phyloP scores from a whole-genome alignment of 768 basidiomycete genomes.

The Kwoniella sp. region DNA sequence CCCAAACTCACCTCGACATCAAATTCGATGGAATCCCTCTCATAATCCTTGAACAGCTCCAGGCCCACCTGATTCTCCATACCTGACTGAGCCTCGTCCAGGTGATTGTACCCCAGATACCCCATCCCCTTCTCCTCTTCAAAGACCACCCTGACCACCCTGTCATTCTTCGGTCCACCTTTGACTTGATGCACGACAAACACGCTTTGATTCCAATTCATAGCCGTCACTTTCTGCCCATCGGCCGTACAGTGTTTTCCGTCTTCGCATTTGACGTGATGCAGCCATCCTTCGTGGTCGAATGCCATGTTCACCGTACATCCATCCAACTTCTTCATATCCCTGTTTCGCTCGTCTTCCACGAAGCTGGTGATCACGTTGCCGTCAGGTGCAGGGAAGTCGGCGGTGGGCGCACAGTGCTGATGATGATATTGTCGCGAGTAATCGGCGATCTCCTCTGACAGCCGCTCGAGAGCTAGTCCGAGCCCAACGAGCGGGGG shows the following conservation, averaged over 20 bases:
- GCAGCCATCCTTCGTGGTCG: constrained; percentile 47
- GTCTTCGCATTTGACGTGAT: constrained; percentile 47
- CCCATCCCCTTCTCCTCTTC: constrained; percentile 45
- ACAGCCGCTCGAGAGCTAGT: constrained; percentile 31
- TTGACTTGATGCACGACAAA: constrained; percentile 28
- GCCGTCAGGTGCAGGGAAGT: constrained; percentile 16
- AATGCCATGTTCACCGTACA: constrained; percentile 52
- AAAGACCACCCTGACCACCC: constrained; percentile 36
- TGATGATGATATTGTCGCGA: constrained; percentile 29
- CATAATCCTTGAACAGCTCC: constrained; percentile 30
- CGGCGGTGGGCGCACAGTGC: constrained; percentile 31
- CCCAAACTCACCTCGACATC: constrained; percentile 46
- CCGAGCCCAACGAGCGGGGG: constrained; percentile 44
- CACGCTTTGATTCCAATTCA: constrained; percentile 45
- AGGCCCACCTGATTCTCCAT: constrained; percentile 16
- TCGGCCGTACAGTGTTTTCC: constrained; percentile 36
- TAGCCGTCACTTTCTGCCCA: constrained; percentile 33
- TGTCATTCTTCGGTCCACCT: constrained; percentile 16
- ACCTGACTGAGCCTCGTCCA: constrained; percentile 4
- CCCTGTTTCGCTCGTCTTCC: constrained; percentile 42
- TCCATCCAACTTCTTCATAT: constrained; percentile 44
- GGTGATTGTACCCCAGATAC: constrained; percentile 22
- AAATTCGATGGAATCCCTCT: constrained; percentile 37
- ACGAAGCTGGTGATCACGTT: constrained; percentile 7
- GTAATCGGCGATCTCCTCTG: constrained; percentile 35